phyloP scores from a whole-genome alignment of 2,329 filamentous ascomycete genomes.

The Calonectria pseudoreteaudii region DNA sequence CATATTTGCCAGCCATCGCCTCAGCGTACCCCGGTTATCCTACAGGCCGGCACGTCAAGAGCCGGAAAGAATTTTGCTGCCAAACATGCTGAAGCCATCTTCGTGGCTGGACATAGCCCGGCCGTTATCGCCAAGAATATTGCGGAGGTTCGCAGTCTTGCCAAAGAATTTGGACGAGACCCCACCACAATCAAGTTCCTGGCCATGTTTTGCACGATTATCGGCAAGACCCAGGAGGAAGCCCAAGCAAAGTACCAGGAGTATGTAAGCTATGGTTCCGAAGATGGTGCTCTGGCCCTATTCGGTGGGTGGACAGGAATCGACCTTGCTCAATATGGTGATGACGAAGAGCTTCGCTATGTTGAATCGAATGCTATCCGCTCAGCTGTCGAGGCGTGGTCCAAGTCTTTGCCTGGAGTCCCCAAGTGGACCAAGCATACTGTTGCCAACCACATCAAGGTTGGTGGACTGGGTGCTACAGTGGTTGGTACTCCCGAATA shows the following conservation, averaged over 20 bases:
- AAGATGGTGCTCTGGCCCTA: conserved; percentile 72
- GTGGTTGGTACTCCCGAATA: conserved; percentile 46
- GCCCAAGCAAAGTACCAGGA: conserved; percentile 63
- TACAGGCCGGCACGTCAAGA: conserved; percentile 73
- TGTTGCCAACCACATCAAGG: conserved; percentile 48
- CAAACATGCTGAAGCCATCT: conserved; percentile 74
- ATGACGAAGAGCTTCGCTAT: conserved; percentile 72
- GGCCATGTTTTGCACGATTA: conserved; percentile 67
- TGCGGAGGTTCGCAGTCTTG: conserved; percentile 65
- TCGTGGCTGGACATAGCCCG: conserved; percentile 70
- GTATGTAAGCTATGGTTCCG: conserved; percentile 65
- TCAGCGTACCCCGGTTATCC: conserved; percentile 72
- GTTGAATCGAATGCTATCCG: conserved; percentile 72
- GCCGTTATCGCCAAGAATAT: conserved; percentile 66
- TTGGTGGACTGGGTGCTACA: conserved; percentile 47
- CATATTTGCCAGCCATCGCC: conserved; percentile 72
- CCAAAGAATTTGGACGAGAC: conserved; percentile 64
- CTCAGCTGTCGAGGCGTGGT: conserved; percentile 62
- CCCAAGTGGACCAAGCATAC: conserved; percentile 40
- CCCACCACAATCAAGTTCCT: conserved; percentile 70
- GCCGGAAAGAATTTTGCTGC: conserved; percentile 71
- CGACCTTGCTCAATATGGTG: conserved; percentile 69
- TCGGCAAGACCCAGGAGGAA: conserved; percentile 70
- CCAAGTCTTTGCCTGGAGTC: conserved; percentile 48
- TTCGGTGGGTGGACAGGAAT: conserved; percentile 78